Evolutionary conservation across 495 filamentous ascomycete species (phyloP).

Genomic region (Neurospora africana): DNA sequence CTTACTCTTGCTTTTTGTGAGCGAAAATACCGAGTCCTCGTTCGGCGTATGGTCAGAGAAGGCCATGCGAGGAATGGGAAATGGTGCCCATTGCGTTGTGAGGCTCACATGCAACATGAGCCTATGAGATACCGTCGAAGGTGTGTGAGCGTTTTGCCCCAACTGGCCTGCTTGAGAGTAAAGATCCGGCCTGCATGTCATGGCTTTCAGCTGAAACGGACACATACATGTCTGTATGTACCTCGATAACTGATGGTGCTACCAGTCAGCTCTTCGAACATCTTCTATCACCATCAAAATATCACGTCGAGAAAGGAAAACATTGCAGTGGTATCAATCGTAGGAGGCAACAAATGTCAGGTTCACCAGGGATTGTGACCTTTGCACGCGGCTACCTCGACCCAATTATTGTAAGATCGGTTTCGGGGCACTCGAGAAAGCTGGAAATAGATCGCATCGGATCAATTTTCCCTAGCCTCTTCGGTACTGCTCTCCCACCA

Average conservation of each 20-base stretch:
- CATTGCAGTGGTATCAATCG: neutral
- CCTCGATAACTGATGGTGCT: neutral
- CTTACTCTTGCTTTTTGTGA: neutral
- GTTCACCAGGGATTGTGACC: neutral
- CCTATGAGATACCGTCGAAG: neutral
- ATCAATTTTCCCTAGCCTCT: neutral
- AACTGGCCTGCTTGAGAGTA: neutral
- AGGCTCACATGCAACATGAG: neutral
- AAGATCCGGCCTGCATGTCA: neutral
- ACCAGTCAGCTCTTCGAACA: neutral
- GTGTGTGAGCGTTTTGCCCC: neutral
- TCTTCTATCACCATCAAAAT: neutral
- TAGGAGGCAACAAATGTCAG: neutral
- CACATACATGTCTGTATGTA: neutral
- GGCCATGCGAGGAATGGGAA: neutral
- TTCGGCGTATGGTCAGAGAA: conserved; percentile 1
- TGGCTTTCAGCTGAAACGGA: neutral
- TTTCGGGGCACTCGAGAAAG: neutral
- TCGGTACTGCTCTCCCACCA: conserved; percentile 1
- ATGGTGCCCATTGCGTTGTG: neutral
- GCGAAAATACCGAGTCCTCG: conserved; percentile 15
- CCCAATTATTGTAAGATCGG: neutral
- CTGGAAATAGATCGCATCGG: conserved; percentile 8
- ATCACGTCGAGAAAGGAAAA: neutral
- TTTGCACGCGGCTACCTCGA: neutral